Evolutionary conservation across 257 asterid species (phyloP).

Genomic region (Solanum tarijense): DNA sequence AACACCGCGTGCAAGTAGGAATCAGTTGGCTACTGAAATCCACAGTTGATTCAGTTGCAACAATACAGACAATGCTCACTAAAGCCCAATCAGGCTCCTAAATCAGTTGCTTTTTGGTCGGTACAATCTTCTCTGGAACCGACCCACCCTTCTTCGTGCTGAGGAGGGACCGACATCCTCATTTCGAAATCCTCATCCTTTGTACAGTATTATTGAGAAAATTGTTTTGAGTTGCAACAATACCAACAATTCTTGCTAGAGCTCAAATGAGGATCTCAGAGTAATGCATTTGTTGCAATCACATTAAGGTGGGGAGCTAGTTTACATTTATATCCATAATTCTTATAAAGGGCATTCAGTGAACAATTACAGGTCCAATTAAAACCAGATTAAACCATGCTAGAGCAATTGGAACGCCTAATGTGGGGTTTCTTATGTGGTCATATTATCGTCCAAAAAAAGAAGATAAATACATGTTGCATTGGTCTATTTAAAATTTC

Average conservation of each 20-base stretch:
- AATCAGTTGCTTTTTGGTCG: background rate
- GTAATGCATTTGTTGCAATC: background rate
- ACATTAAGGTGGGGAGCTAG: background rate
- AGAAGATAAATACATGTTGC: no score
- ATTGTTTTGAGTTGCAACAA: constrained; percentile 31
- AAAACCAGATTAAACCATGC: no score
- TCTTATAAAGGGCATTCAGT: background rate
- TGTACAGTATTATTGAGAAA: background rate
- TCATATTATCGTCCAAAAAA: no score
- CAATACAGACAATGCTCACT: constrained; percentile 47
- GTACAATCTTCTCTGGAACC: background rate
- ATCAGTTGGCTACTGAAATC: constrained; percentile 83
- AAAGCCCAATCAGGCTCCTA: constrained; percentile 47
- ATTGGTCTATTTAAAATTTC: no score
- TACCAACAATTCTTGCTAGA: constrained; percentile 49
- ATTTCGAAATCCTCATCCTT: background rate
- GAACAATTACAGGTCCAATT: background rate
- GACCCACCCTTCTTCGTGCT: background rate
- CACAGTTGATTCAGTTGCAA: constrained; percentile 72
- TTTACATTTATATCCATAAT: background rate
- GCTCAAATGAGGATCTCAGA: constrained; percentile 35
- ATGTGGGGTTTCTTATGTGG: no score
- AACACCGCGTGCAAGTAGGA: constrained; percentile 86
- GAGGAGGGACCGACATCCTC: background rate
- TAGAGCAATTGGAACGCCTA: no score